Percentiles rank a stretch among this genome's conserved stretches.
Conservation (phyloP, 164 flowering plant species). For the Nymphaea colorata region DNA sequence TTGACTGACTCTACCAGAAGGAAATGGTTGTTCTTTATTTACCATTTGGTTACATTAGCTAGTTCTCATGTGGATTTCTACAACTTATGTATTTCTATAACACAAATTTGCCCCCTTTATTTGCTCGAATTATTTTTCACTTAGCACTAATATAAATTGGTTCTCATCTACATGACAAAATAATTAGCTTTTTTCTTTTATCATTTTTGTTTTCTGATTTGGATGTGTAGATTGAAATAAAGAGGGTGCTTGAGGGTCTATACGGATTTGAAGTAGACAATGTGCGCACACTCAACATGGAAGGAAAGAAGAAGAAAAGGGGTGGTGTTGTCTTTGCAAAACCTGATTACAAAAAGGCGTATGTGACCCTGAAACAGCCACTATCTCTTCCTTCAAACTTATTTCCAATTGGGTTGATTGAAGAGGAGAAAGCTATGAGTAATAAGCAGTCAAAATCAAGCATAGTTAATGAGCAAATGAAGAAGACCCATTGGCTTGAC, state of each 20-base stretch:
- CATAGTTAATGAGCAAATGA: slow-evolving; percentile 5
- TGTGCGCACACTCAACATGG: slow-evolving; percentile 14
- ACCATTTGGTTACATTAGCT: too few relatives aligned
- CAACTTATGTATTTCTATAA: too few relatives aligned
- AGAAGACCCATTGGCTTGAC: slow-evolving; percentile 12
- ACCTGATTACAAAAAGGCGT: slow-evolving; percentile 16
- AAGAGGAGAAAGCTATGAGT: slow-evolving; percentile 8
- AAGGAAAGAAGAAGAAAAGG: slow-evolving; percentile 14
- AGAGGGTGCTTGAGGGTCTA: slow-evolving; percentile 11
- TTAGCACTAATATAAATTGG: background rate
- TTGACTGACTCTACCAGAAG: too few relatives aligned
- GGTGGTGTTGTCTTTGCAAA: slow-evolving; percentile 13
- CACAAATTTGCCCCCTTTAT: background rate
- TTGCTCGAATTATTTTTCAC: background rate
- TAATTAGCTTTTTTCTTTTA: background rate
- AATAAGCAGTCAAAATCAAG: slow-evolving; percentile 7
- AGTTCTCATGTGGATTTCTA: background rate
- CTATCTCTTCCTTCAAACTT: slow-evolving; percentile 8
- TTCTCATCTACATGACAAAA: background rate
- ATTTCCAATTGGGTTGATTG: slow-evolving; percentile 7
- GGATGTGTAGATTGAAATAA: slow-evolving; percentile 11
- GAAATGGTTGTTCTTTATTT: too few relatives aligned
- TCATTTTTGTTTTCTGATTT: background rate
- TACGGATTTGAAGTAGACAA: slow-evolving; percentile 14
- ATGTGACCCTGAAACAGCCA: slow-evolving; percentile 12